phyloP scores from a whole-genome alignment of 2,329 filamentous ascomycete genomes.

The Diaporthe helianthi region DNA sequence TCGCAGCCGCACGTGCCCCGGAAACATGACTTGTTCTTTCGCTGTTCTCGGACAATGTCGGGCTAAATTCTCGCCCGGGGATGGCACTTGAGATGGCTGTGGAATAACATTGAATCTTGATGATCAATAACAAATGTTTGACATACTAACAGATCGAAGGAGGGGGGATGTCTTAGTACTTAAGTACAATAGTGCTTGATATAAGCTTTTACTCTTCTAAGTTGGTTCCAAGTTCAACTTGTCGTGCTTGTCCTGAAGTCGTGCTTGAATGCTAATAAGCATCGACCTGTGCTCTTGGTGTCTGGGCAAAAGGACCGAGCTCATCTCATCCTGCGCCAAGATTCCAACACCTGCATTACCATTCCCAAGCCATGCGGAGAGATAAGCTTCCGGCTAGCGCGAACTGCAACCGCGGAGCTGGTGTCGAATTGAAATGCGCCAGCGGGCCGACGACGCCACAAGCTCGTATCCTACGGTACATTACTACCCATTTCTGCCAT shows the following conservation, averaged over 20 bases:
- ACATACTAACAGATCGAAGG: background rate
- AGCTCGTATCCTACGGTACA: background rate
- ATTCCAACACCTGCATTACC: background rate
- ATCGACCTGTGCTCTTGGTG: background rate
- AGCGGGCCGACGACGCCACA: constrained; percentile 15
- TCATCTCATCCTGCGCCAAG: background rate
- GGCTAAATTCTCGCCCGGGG: constrained; percentile 2
- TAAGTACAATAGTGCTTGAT: too few species aligned
- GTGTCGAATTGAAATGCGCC: background rate
- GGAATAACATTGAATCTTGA: background rate
- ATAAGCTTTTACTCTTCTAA: background rate
- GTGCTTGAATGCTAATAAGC: background rate
- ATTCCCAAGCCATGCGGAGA: background rate
- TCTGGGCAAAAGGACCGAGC: background rate
- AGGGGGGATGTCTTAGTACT: too few species aligned
- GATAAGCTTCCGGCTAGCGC: constrained; percentile 14
- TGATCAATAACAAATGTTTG: too few species aligned
- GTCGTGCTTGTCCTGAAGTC: too few species aligned
- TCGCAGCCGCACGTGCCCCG: background rate
- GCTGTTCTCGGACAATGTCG: background rate
- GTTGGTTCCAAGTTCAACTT: too few species aligned
- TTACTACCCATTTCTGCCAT: too few species aligned
- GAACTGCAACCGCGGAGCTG: constrained; percentile 14
- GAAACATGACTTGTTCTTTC: constrained; percentile 18
- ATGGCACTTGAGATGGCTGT: too few species aligned